Evolutionary conservation across 768 basidiomycete genomes (phyloP).

Genomic region (Trametes meyenii): DNA sequence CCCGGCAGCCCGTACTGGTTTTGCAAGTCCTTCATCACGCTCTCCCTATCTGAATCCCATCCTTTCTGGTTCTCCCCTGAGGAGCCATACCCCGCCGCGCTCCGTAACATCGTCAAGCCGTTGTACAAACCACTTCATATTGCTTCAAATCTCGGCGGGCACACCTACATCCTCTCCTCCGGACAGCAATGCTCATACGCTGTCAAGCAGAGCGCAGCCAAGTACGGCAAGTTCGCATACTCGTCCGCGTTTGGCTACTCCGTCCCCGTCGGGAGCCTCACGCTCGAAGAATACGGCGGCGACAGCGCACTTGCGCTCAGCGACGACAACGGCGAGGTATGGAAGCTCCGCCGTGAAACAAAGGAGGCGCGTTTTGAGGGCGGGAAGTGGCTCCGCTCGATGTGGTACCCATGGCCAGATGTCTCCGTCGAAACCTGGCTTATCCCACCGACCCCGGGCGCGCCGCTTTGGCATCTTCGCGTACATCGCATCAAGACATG

Average conservation of each 20-base stretch:
- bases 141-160: conserved; percentile 60
- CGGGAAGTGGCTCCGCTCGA: conserved; percentile 58
- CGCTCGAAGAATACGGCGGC: conserved; percentile 70
- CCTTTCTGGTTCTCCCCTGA: conserved; percentile 75
- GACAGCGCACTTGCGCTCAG: conserved; percentile 73
- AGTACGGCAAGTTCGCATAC: conserved; percentile 80
- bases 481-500: conserved; percentile 62
- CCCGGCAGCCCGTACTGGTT: conserved; percentile 82
- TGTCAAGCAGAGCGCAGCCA: conserved; percentile 76
- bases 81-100: conserved; percentile 58
- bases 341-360: conserved; percentile 68
- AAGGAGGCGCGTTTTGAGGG: conserved; percentile 59
- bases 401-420: conserved; percentile 77
- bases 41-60: conserved; percentile 64
- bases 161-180: conserved; percentile 72
- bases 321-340: conserved; percentile 71
- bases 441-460: conserved; percentile 57
- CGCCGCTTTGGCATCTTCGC: conserved; percentile 70
- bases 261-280: conserved; percentile 62
- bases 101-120: conserved; percentile 50
- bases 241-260: conserved; percentile 79
- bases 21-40: conserved; percentile 73
- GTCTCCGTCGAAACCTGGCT: conserved; percentile 78
- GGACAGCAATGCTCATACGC: conserved; percentile 82
- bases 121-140: conserved; percentile 71